Base-by-base conservation (phyloP, 2,329 filamentous ascomycete genomes). In the Arachnomyces sp. region DNA sequence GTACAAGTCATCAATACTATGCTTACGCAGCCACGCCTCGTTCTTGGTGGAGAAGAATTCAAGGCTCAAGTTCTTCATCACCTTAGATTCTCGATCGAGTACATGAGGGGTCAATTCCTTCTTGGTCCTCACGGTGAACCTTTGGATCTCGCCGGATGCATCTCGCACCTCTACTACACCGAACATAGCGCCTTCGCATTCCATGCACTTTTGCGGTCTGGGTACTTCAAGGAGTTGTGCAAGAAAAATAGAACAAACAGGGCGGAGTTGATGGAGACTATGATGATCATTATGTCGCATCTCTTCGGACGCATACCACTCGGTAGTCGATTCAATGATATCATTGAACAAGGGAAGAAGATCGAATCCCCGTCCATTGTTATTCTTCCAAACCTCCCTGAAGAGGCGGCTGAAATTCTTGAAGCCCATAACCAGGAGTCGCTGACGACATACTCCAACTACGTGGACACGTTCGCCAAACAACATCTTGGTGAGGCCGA, bases 71-170 rank as follows among this genome's bases (percentile, higher is more conserved):
- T 87, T 1, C 72, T 84, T 38, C 84, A 90, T 55, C 84, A 89
- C 53, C 60, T 90, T 5, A 75, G 85, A 3, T 90, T 90, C 58
- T 88, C 84, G 0, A 84, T 90, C 33, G 84, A 90, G 48, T 90
- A 87, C 50, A 69, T 90, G 1, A 74, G 83, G 14, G 70, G 81
- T 28, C 80, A 87, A 49, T 68, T 75, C 32, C 72, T 90, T 0
- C 66, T 90, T 7, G 77, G 75, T 3, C 57, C 65, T 0, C 56
- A 63, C 1, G 85, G 84, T 34, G 65, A 60, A 1, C 83, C 85
- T 0, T 62, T 88, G 9, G 85, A 89, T 55, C 86, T 89, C 54
- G 76, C 84, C 1, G 78, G 79, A 0, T 69, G 78, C 3, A 74
- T 88, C 1, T 76, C 78, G 0, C 83, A 88, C 59, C 63, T 90